Evolutionary conservation across 129 eudicot genomes (phyloP), one percentile per base, ranked within the genome.

Genomic region (Centaurea solstitialis): DNA sequence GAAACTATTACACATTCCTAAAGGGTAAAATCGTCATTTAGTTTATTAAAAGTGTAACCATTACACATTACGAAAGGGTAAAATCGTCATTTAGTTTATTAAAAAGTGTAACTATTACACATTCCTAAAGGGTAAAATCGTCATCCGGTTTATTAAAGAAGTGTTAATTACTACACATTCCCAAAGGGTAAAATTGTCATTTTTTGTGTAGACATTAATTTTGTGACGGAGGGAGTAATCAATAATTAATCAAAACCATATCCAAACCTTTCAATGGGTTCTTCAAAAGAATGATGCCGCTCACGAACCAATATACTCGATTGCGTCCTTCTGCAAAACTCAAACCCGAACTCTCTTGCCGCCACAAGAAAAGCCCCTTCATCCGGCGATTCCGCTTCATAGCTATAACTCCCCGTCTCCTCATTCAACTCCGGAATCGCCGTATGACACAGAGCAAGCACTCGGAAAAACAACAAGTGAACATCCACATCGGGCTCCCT

Each of bases 281-380:
- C 90, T 82, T 81, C 87, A 82, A 57, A 83, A 72, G 86, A 78
- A 73, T 90, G 89, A 86, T 84, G 85, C 79, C 91, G 88, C 85
- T 96, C 99, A 66, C 91, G 92, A 74, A 96, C 86, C 67, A 88
- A 84, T 81, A 96, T 86, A 82, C 97, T 93, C 21, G 99, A 91
- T 80, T 96, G 99, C 40, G 97, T 91, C 80, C 99, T 88, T 76
- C 78, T 87, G 74, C 90, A 91, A 80, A 89, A 93, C 84, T 91
- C 98, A 77, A 96, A 96, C 67, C 99, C 99, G 67, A 96, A 91
- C 80, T 96, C 99, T 86, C 98, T 88, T 15, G 99, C 99, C 17
- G 99, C 99, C 70, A 93, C 99, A 78, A 96, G 97, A 86, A 96
- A 96, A 10, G 99, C 94, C 35, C 93, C 94, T 86, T 96, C 99